Evolutionary conservation across 441 rosid genomes (phyloP).

Genomic region (Manihot esculenta): DNA sequence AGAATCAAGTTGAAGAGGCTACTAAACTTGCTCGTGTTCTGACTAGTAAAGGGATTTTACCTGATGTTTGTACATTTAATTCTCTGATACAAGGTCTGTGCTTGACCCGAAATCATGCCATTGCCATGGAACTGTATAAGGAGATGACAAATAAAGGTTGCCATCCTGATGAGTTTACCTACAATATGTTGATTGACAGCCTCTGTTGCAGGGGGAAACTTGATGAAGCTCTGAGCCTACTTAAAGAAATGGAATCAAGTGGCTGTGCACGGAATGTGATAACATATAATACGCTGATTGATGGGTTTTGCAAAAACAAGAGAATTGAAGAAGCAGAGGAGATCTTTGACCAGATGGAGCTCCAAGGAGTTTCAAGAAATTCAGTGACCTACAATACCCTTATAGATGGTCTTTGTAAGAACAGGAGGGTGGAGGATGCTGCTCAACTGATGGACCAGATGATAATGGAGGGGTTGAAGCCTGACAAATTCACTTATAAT

Average conservation of each 20-base stretch:
- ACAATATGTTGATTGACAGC: slow-evolving; percentile 77
- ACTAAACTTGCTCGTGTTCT: slow-evolving; percentile 62
- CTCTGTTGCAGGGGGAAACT: slow-evolving; percentile 67
- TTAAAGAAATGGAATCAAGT: slow-evolving; percentile 77
- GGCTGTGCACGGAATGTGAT: slow-evolving; percentile 75
- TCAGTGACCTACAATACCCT: slow-evolving; percentile 84
- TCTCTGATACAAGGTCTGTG: slow-evolving; percentile 85
- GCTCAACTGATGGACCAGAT: slow-evolving; percentile 92
- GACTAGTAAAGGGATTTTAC: slow-evolving; percentile 72
- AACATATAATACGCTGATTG: slow-evolving; percentile 87
- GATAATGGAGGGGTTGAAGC: slow-evolving; percentile 88
- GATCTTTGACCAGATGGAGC: slow-evolving; percentile 92
- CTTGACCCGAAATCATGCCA: slow-evolving; percentile 47
- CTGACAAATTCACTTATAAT: slow-evolving; percentile 85
- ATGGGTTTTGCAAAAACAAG: slow-evolving; percentile 80
- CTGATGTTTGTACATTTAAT: slow-evolving; percentile 72
- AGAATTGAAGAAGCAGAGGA: slow-evolving; percentile 78
- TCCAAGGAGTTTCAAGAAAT: slow-evolving; percentile 84
- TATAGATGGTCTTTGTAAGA: slow-evolving; percentile 83
- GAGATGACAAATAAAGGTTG: slow-evolving; percentile 88
- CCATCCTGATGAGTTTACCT: slow-evolving; percentile 80
- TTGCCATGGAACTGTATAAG: slow-evolving; percentile 64
- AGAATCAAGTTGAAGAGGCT: slow-evolving; percentile 80
- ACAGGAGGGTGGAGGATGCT: slow-evolving; percentile 77
- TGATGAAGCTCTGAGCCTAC: slow-evolving; percentile 60